phyloP scores from a whole-genome alignment of 305 asterid species.

The Solanum hybrid region DNA sequence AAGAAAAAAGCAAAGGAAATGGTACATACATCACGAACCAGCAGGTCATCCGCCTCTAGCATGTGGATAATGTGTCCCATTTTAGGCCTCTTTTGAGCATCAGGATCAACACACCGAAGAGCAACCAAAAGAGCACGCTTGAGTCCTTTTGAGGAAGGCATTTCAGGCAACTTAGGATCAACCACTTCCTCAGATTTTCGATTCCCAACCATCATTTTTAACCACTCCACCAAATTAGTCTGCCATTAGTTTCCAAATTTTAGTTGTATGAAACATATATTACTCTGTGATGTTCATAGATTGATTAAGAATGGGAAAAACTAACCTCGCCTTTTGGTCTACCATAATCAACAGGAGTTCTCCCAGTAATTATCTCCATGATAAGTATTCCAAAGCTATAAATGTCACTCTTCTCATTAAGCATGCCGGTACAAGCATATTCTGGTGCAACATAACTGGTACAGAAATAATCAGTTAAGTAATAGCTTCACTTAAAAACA shows the following conservation, averaged over 20 bases:
- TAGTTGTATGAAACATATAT: neutral
- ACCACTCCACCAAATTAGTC: slow-evolving; percentile 72
- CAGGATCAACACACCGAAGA: slow-evolving; percentile 73
- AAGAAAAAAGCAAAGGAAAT: no score
- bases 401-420: slow-evolving; percentile 79
- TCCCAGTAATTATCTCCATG: slow-evolving; percentile 80
- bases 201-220: slow-evolving; percentile 57
- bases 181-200: slow-evolving; percentile 69
- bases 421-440: slow-evolving; percentile 92
- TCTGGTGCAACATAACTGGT: slow-evolving; percentile 89
- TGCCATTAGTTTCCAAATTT: slow-evolving; percentile 13
- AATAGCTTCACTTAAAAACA: neutral
- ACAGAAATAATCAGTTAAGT: neutral
- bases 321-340: slow-evolving; percentile 70
- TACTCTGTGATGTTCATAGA: neutral
- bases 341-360: slow-evolving; percentile 74
- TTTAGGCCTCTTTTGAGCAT: slow-evolving; percentile 71
- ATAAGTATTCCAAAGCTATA: slow-evolving; percentile 86
- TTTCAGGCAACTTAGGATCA: slow-evolving; percentile 56
- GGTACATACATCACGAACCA: slow-evolving; percentile 38
- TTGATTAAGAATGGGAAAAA: neutral
- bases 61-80: slow-evolving; percentile 69
- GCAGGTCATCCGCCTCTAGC: slow-evolving; percentile 63
- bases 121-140: slow-evolving; percentile 65
- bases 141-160: slow-evolving; percentile 52